These are phyloP conservation scores for Cladophialophora carrionii DNA, from an alignment of 2,329 filamentous ascomycete species.

Conservation along the genomic window DNA sequence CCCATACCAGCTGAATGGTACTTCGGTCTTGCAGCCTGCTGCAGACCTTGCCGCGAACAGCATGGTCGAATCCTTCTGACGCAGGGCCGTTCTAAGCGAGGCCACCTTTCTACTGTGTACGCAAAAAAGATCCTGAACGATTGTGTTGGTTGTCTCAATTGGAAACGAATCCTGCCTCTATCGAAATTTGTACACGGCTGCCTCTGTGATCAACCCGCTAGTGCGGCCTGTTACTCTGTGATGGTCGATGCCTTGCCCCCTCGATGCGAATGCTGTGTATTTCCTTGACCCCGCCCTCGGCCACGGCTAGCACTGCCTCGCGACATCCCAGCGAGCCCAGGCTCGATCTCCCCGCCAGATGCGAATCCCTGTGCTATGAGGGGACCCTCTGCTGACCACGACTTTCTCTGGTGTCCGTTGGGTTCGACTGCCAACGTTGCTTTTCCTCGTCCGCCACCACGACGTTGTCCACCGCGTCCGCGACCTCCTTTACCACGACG, in stretches of 20 bases:
- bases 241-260: slow-evolving; percentile 27
- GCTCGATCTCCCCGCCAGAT: slow-evolving; percentile 18
- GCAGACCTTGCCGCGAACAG: background rate
- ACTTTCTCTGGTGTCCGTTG: slow-evolving; percentile 7
- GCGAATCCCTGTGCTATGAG: background rate
- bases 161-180: slow-evolving; percentile 4
- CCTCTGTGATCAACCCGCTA: background rate
- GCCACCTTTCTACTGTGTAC: background rate
- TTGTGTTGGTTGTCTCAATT: background rate
- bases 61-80: slow-evolving; percentile 7
- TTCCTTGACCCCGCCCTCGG: slow-evolving; percentile 27
- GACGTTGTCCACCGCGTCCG: slow-evolving; percentile 38
- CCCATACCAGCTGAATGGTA: slow-evolving; percentile 1
- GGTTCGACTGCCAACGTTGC: slow-evolving; percentile 13
- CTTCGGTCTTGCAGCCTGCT: slow-evolving; percentile 7
- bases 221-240: slow-evolving; percentile 5
- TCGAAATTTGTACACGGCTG: slow-evolving; percentile 18
- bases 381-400: slow-evolving; percentile 1
- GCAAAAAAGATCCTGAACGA: background rate
- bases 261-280: slow-evolving; percentile 25
- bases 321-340: slow-evolving; percentile 3
- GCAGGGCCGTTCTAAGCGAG: slow-evolving; percentile 9
- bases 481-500: slow-evolving; percentile 46
- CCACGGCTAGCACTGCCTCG: slow-evolving; percentile 20
- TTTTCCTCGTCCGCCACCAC: slow-evolving; percentile 36